A percentile compares a stretch with the other conserved stretches of the same genome.
Evolutionary conservation across 805 yeast species (phyloP).

Genomic region (Huiozyma naganishii): DNA sequence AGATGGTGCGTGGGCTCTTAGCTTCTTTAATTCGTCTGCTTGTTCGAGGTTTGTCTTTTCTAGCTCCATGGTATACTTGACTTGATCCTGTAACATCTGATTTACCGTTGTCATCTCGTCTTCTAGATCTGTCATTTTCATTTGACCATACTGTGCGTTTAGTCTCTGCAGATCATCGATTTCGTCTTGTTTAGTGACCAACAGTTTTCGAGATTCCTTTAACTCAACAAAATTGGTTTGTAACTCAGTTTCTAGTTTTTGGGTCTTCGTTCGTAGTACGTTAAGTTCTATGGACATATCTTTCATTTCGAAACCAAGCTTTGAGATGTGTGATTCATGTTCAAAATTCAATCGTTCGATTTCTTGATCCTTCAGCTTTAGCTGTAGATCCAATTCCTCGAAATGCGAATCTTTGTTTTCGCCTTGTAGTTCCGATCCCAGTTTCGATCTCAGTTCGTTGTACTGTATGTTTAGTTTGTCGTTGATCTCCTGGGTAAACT

Average conservation of each 20-base stretch:
- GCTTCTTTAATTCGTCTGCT: constrained; percentile 38
- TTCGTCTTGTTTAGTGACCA: constrained; percentile 18
- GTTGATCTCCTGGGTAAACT: constrained; percentile 29
- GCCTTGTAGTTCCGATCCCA: background rate
- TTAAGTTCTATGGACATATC: constrained; percentile 11
- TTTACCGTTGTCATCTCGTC: constrained; percentile 27
- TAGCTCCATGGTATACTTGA: constrained; percentile 34
- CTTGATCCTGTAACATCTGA: constrained; percentile 32
- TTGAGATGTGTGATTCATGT: constrained; percentile 16
- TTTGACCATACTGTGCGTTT: constrained; percentile 5
- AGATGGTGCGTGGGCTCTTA: constrained; percentile 27
- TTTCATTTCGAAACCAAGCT: constrained; percentile 9
- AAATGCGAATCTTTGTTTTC: constrained; percentile 1
- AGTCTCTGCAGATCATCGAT: constrained; percentile 25
- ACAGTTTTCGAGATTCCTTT: constrained; percentile 11
- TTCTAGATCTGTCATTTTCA: constrained; percentile 25
- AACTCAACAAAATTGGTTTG: constrained; percentile 15
- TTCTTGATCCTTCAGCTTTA: constrained; percentile 15
- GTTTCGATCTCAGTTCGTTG: background rate
- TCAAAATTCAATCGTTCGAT: constrained; percentile 31
- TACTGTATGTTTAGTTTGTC: constrained; percentile 4
- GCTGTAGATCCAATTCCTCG: constrained; percentile 6
- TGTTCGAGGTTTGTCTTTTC: constrained; percentile 46
- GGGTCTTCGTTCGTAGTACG: constrained; percentile 11
- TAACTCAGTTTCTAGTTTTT: constrained; percentile 19